Base-by-base conservation (phyloP, 495 filamentous ascomycete genomes). In the Cercophora samala region DNA sequence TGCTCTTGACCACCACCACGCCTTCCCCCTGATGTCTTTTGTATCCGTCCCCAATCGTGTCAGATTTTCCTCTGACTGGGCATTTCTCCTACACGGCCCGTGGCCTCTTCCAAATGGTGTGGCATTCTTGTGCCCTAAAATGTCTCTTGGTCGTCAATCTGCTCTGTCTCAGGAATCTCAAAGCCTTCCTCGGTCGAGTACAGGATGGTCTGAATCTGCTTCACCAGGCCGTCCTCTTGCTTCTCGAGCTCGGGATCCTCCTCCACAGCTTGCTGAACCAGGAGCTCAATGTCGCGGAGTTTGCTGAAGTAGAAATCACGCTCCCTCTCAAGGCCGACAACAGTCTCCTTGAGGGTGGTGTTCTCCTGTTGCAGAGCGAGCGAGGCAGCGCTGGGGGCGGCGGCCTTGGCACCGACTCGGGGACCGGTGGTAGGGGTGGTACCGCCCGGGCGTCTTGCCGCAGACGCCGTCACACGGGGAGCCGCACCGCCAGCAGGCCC, bases 251-350 rank as follows among this genome's bases (percentile, higher is more conserved):
- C 88, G 5, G 94, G 93, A 68, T 97, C 89, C 53, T 88, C 88
- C 72, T 98, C 95, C 71, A 97, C 91, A 18, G 92, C 92, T 68
- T 89, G 88, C 82, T 99, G 95, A 63, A 99, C 83, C 75, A 99
- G 71, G 70, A 99, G 78, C 79, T 99, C 96, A 70, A 99, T 99
- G 74, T 99, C 95, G 62, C 95, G 88, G 66, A 99, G 81, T 81
- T 99, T 99, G 83, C 91, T 93, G 77, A 99, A 99, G 83, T 99
- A 99, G 79, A 99, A 99, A 78, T 99, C 95, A 62, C 95, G 83
- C 82, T 99, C 95, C 74, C 92, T 90, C 83, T 96, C 92, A 58
- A 96, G 82, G 4, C 92, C 92, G n/a, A 84, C 82, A 23, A 96
- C 91, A 0, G 87, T 92, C 78, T 94, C 90, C 84, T 93, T 96